Base-by-base conservation (phyloP, 78 protist genomes). In the Guillardia theta region DNA sequence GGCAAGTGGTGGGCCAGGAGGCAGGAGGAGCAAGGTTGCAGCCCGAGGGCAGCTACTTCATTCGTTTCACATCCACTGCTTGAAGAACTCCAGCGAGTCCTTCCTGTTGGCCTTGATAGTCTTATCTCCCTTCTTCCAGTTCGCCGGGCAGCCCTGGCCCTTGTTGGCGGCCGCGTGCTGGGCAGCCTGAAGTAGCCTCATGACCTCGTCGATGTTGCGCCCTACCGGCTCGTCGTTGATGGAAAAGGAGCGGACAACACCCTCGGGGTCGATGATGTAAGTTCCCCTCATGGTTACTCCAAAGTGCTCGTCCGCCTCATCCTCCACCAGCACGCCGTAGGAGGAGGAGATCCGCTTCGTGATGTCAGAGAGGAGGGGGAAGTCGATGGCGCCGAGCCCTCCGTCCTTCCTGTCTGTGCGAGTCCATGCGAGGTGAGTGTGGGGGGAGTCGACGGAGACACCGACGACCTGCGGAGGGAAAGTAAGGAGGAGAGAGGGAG, bases 391-490 rank as follows among this genome's bases (percentile, higher is more conserved):
- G 83, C 83, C 83, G 33, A 70, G 46, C 45, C 83, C 83, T 24
- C 83, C 90, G 4, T 80, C 53, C 50, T 80, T 37, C 43, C 50
- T 18, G 90, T 46, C 24, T 3, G 44, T 37, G n/a, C 97, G 95
- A 93, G 95, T 58, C 99, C 98, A 98, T 77, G 99, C 99, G 37
- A 97, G 94, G 92, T 98, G 99, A 18, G 98, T 37, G 96, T 95
- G 95, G 62, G 80, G 21, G 46, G 97, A 94, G 97, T 98, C 99
- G n/a, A 96, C 90, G n/a, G 97, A 94, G 92, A 87, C 54, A 37
- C 96, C 98, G 44, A 96, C 70, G 37, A 90, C 77, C n/a, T n/a
- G n/a, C n/a, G n/a, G 6, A 9, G 70, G 6, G 70, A 58, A 30
- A 6, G 6, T 27, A 30, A 6, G 70, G 1, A 30, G 6, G 70